Percentiles rank a stretch among this genome's conserved stretches.
These are phyloP conservation scores for Gaeumannomyces sp. DNA, from an alignment of 2,329 filamentous ascomycete species.

Conservation along the genomic window DNA sequence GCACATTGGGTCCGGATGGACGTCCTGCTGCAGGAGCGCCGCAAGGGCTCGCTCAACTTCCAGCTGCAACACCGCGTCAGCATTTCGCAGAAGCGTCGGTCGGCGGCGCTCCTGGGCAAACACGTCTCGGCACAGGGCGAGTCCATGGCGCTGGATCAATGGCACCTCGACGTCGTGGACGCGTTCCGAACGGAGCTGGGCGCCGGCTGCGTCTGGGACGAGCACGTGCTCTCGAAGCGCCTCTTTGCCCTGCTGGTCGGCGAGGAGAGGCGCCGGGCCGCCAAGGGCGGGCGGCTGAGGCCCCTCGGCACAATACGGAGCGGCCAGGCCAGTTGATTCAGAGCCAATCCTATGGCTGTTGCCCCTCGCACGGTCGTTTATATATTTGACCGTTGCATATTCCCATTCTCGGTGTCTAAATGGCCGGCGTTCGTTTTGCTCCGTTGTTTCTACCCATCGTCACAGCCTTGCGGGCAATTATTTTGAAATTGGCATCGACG, in stretches of 20 bases:
- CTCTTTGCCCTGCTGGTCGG: constrained; percentile 48
- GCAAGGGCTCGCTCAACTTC: constrained; percentile 36
- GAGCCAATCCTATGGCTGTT: too few species aligned
- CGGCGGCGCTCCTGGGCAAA: constrained; percentile 37
- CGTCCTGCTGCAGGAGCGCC: constrained; percentile 44
- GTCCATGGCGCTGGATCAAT: constrained; percentile 42
- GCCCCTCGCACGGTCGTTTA: too few species aligned
- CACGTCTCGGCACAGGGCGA: constrained; percentile 40
- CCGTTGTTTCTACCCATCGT: neutral
- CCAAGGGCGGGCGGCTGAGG: neutral
- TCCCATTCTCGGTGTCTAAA: neutral
- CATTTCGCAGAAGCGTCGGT: constrained; percentile 19
- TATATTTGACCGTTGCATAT: neutral
- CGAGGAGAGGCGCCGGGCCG: constrained; percentile 33
- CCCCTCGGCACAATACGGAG: neutral
- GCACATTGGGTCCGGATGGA: constrained; percentile 50
- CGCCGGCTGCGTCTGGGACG: constrained; percentile 36
- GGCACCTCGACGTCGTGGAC: constrained; percentile 53
- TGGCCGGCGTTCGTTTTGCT: neutral
- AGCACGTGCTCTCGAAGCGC: constrained; percentile 41
- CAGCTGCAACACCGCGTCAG: constrained; percentile 22
- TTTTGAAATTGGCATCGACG: neutral
- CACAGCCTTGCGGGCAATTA: neutral
- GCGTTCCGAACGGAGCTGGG: constrained; percentile 43
- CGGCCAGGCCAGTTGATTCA: neutral